A percentile compares a stretch with the other conserved stretches of the same genome.
phyloP scores from a whole-genome alignment of 139 green algal genomes.

The Klebsormidium nitens region DNA sequence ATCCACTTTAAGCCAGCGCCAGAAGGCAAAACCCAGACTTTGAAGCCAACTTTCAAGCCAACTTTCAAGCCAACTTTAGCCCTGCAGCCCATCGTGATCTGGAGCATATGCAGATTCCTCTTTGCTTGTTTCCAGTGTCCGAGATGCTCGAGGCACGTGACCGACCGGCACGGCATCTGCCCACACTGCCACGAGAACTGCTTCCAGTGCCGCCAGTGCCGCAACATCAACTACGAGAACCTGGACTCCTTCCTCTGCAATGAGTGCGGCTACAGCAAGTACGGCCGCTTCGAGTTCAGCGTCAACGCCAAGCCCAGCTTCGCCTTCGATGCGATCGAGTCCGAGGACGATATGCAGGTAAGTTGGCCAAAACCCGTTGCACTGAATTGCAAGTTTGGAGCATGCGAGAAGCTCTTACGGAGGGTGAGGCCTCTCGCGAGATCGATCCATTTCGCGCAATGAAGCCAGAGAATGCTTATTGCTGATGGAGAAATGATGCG shows the following conservation, averaged over 20 bases:
- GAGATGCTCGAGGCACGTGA: slow-evolving; percentile 46
- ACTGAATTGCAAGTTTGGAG: slow-evolving; percentile 6
- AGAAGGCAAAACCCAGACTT: no score
- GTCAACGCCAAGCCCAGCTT: slow-evolving; percentile 39
- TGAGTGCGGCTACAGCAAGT: slow-evolving; percentile 52
- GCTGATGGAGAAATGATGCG: no score
- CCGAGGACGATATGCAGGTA: slow-evolving; percentile 38
- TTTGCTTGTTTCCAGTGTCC: slow-evolving; percentile 48
- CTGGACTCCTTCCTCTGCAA: slow-evolving; percentile 56
- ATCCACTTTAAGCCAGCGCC: no score
- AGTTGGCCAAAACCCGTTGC: neutral
- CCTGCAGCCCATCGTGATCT: no score
- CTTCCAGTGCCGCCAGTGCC: slow-evolving; percentile 54
- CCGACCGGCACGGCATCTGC: slow-evolving; percentile 50
- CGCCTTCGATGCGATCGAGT: slow-evolving; percentile 27
- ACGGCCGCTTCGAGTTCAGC: slow-evolving; percentile 47
- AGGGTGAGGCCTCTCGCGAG: no score
- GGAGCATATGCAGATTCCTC: no score
- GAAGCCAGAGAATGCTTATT: no score
- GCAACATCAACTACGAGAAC: slow-evolving; percentile 62
- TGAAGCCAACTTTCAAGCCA: no score
- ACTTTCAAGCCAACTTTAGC: no score
- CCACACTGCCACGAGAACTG: slow-evolving; percentile 54
- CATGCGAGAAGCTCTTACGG: no score
- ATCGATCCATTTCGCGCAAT: no score